Conservation (phyloP, 257 asterid species). For the Datura wrightii region DNA sequence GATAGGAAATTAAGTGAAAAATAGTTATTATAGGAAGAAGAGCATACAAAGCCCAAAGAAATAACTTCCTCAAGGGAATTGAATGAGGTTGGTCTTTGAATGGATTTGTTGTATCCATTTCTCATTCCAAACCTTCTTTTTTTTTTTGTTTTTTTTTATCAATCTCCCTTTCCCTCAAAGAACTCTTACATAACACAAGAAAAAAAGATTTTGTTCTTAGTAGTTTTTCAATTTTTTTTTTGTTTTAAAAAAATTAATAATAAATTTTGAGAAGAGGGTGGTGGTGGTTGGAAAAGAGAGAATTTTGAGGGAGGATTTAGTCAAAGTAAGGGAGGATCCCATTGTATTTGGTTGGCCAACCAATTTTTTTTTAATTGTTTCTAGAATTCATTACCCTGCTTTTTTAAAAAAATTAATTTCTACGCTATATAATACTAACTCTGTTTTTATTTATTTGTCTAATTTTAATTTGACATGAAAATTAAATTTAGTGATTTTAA, state of each 20-base stretch:
- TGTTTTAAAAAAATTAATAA: too few relatives aligned
- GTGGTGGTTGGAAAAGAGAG: not conserved
- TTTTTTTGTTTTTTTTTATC: not conserved
- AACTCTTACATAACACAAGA: not conserved
- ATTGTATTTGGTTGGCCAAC: slow-evolving; percentile 45
- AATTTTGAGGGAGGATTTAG: slow-evolving; percentile 36
- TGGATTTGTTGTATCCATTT: slow-evolving; percentile 27
- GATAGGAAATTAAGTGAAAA: not conserved
- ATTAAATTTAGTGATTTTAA: too few relatives aligned
- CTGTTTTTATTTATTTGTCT: too few relatives aligned
- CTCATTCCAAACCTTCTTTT: not conserved
- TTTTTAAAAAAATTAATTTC: too few relatives aligned
- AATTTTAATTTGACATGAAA: too few relatives aligned
- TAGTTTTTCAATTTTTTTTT: not conserved
- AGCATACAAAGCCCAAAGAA: not conserved
- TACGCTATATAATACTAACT: too few relatives aligned
- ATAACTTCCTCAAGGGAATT: slow-evolving; percentile 17
- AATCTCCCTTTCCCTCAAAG: not conserved
- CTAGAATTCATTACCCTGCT: not conserved
- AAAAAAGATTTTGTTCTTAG: not conserved
- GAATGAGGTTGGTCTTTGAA: slow-evolving; percentile 25
- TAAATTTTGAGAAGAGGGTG: not conserved
- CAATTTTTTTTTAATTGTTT: not conserved
- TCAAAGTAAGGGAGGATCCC: slow-evolving; percentile 44
- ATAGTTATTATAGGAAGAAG: slow-evolving; percentile 12